Evolutionary conservation across 2,329 filamentous ascomycete species (phyloP), one percentile per base, ranked within the genome.

Genomic region (Neopestalotiopsis sp.): DNA sequence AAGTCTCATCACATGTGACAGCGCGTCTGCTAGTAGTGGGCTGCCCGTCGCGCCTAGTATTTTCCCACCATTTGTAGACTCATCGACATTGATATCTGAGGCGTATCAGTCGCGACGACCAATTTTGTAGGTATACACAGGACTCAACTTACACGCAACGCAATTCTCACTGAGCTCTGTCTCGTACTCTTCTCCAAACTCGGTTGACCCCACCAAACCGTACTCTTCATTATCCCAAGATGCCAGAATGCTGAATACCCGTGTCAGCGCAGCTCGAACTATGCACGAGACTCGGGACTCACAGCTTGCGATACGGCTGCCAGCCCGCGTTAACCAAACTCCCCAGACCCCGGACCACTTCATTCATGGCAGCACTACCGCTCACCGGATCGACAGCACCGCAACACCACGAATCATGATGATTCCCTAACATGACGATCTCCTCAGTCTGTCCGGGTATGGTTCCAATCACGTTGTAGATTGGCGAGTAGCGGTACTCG

Each of bases 141-240:
- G 1, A 17, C 4, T 32, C 3, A 1, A 10, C 28, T 2, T 67
- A 70, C 94, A 94, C 2, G 89, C 86, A 69, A 94, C 85, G 56
- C 90, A 88, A 4, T 88, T 84, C 52, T 85, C 82, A 4, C 84
- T 85, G 4, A 94, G 84, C 90, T 91, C 93, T 0, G 89, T 87
- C 0, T 92, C 78, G 70, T 90, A 89, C 67, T 94, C 91, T 74
- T 94, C 92, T 0, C 93, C 91, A 90, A 91, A 94, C 76, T 94
- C 92, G 0, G 92, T 94, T 7, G 89, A 91, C 3, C 92, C 92
- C 34, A 94, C 79, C 3, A 94, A 81, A 1, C 90, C 91, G 72
- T 94, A 93, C 77, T 94, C 92, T 79, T 90, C 88, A 5, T 86
- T 87, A 73, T 90, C 88, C 88, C 88, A 90, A 34, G 76, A 79